These are phyloP conservation scores for Penicillium capsulatum DNA, from an alignment of 2,329 filamentous ascomycete species.

Conservation along the genomic window DNA sequence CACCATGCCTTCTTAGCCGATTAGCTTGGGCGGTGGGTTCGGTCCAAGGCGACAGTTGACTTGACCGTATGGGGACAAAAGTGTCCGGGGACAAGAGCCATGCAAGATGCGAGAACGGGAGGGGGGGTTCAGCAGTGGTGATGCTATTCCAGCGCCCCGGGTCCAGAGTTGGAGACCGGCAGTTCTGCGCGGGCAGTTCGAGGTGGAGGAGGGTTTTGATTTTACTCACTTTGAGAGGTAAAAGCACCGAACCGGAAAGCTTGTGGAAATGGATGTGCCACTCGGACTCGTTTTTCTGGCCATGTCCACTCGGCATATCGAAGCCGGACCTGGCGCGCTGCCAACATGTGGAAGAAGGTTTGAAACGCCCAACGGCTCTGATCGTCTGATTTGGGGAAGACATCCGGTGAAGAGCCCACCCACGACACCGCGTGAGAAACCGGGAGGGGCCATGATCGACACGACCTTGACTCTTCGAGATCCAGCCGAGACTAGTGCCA, in stretches of 20 bases:
- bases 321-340: too few species aligned
- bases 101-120: neutral
- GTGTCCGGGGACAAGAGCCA: neutral
- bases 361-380: constrained; percentile 17
- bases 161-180: neutral
- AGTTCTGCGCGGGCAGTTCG: too few species aligned
- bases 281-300: too few species aligned
- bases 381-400: constrained; percentile 13
- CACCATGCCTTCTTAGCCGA: constrained; percentile 12
- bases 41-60: constrained; percentile 1
- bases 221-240: too few species aligned
- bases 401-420: constrained; percentile 7
- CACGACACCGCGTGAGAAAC: constrained; percentile 8
- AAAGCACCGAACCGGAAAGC: too few species aligned
- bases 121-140: neutral
- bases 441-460: constrained; percentile 17
- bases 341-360: constrained; percentile 11
- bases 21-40: constrained; percentile 10
- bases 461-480: constrained; percentile 9
- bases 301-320: too few species aligned
- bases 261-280: too few species aligned
- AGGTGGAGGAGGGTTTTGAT: too few species aligned
- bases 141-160: too few species aligned
- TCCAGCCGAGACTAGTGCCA: constrained; percentile 4
- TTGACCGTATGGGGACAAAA: constrained; percentile 7